Percentiles rank a stretch among this genome's conserved stretches.
Conservation (phyloP, 169 alveolate genomes). For the Cystoisospora suis region DNA sequence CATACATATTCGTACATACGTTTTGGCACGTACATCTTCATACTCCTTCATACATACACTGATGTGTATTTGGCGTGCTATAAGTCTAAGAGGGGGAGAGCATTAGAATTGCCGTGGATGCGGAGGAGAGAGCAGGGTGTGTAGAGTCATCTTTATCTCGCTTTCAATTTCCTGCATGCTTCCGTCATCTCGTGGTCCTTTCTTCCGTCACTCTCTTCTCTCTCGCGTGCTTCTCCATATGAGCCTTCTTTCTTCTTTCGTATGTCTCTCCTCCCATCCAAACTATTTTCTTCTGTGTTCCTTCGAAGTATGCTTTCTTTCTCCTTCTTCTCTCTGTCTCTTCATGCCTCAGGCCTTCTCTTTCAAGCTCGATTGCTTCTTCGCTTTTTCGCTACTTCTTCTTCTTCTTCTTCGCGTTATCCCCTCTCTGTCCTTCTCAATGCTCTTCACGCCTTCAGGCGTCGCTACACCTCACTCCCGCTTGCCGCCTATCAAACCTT, state of each 20-base stretch:
- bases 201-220: too few relatives aligned
- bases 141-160: too few relatives aligned
- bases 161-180: too few relatives aligned
- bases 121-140: too few relatives aligned
- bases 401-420: background rate
- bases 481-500: too few relatives aligned
- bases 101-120: too few relatives aligned
- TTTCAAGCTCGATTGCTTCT: slow-evolving; percentile 12
- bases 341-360: background rate
- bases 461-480: background rate
- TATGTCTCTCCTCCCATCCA: too few relatives aligned
- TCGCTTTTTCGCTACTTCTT: background rate
- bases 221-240: too few relatives aligned
- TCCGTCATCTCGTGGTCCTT: too few relatives aligned
- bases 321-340: background rate
- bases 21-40: background rate
- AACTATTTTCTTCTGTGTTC: background rate
- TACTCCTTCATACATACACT: background rate
- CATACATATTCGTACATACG: background rate
- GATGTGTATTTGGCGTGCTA: too few relatives aligned
- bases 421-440: background rate
- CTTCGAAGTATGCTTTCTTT: background rate
- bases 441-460: background rate
- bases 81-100: too few relatives aligned
- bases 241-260: too few relatives aligned